A percentile compares a stretch with the other conserved stretches of the same genome.
Conservation (phyloP, 2,329 filamentous ascomycete genomes). For the Diaporthe vaccinii region DNA sequence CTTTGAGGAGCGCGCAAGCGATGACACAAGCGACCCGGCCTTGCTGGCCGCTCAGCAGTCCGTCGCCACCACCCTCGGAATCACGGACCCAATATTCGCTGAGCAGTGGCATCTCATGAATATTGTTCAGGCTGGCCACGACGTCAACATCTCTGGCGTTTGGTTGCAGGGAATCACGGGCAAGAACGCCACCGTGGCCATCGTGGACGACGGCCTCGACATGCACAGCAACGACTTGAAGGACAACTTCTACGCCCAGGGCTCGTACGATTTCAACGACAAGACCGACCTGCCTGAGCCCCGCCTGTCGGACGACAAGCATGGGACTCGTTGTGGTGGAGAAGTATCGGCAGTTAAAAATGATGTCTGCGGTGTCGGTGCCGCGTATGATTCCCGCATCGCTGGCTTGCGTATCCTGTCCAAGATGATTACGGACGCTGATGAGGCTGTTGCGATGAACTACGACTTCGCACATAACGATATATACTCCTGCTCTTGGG, state of each 20-base stretch:
- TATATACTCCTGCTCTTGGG: slow-evolving; percentile 99
- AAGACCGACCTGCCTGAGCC: slow-evolving; percentile 83
- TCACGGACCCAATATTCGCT: slow-evolving; percentile 89
- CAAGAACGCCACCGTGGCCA: slow-evolving; percentile 88
- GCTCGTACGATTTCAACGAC: slow-evolving; percentile 98
- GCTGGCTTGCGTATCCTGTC: slow-evolving; percentile 94
- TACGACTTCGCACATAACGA: slow-evolving; percentile 92
- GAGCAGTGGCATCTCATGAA: slow-evolving; percentile 98
- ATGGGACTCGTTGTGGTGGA: slow-evolving; percentile 94
- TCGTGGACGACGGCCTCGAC: slow-evolving; percentile 96
- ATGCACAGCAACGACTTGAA: slow-evolving; percentile 95
- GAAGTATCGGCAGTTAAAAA: slow-evolving; percentile 95
- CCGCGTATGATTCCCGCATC: slow-evolving; percentile 92
- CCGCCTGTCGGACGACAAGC: slow-evolving; percentile 84
- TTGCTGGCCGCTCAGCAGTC: slow-evolving; percentile 67
- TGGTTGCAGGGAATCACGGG: slow-evolving; percentile 95
- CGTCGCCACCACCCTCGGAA: slow-evolving; percentile 77
- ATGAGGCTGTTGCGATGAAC: slow-evolving; percentile 93
- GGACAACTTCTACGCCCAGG: slow-evolving; percentile 92
- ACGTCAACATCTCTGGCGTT: slow-evolving; percentile 95
- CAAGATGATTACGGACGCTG: slow-evolving; percentile 89
- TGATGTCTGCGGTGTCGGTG: slow-evolving; percentile 93
- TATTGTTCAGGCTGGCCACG: slow-evolving; percentile 82
- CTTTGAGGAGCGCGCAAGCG: slow-evolving; percentile 35
- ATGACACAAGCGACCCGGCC: slow-evolving; percentile 46